Base-by-base conservation (phyloP, 2,329 filamentous ascomycete genomes). In the Epichloe sibirici region DNA sequence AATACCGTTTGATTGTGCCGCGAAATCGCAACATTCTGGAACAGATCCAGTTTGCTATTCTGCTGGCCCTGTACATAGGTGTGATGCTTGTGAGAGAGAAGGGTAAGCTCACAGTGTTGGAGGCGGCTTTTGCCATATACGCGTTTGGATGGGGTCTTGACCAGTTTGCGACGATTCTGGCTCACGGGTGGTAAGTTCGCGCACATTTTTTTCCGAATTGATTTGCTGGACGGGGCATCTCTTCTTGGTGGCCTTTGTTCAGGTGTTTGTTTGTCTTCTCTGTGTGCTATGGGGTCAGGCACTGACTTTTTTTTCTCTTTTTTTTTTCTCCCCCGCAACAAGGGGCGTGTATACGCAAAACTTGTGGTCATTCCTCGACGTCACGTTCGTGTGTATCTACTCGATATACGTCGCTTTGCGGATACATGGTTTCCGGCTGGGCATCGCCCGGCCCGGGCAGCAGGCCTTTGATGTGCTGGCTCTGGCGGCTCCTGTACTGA, bases 331-430 rank as follows among this genome's bases (percentile, higher is more conserved):
- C 37, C 4, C 13, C 37, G 37, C 13, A 28, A 9, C 2, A 50
- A 79, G 86, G 86, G 79, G 81, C 53, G 88, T 93, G 1, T 90
- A 93, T 62, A 90, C 88, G 0, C 87, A 94, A 65, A 91, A 93
- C 59, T 71, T 94, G 3, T 94, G 88, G 88, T 89, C 87, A 0
- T 93, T 94, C 61, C 76, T 94, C 15, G 88, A 93, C 64, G 82
- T 91, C 46, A 81, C 81, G 4, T 94, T 91, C 61, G 78, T 82
- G n/a, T 60, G 75, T 43, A 83, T 93, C 35, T 93, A 87, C 63
- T 71, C 76, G 59, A 68, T 75, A 15, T 93, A 91, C 65, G 71
- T 90, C 6, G 65, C 77, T 31, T 65, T 90, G 35, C 83, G 88
- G 4, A 68, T 88, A 13, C 78, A 85, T 59, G 83, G 83, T 35